phyloP scores from a whole-genome alignment of 352 stramenopile species.

The Globisporangium recalcitrans region DNA sequence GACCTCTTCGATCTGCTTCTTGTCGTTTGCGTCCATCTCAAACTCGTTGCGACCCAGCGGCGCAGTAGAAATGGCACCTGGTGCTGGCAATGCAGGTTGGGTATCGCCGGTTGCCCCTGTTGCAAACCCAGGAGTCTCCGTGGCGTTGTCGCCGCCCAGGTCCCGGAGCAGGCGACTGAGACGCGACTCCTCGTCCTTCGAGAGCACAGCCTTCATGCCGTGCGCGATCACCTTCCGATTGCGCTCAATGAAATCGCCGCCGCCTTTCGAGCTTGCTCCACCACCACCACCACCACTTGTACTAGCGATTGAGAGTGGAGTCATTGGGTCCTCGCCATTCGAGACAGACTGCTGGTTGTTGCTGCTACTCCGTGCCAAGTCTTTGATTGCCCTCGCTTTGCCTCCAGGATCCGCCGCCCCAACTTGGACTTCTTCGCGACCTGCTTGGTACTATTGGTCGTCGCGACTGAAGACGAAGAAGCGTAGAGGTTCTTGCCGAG shows the following conservation, averaged over 20 bases:
- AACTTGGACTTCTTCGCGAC: background rate
- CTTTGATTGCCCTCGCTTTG: background rate
- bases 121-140: background rate
- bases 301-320: background rate
- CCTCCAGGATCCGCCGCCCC: background rate
- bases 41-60: slow-evolving; percentile 30
- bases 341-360: background rate
- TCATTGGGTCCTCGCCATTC: background rate
- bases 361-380: slow-evolving; percentile 1
- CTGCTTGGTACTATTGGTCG: slow-evolving; percentile 21
- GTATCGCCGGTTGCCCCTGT: background rate
- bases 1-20: slow-evolving; percentile 44
- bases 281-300: background rate
- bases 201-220: slow-evolving; percentile 50
- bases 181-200: slow-evolving; percentile 45
- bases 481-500: slow-evolving; percentile 57
- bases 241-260: slow-evolving; percentile 45
- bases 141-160: background rate
- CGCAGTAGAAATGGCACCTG: background rate
- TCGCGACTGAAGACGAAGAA: background rate
- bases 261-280: background rate
- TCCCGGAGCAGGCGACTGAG: slow-evolving; percentile 33
- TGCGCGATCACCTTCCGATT: slow-evolving; percentile 47
- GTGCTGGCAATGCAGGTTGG: background rate
- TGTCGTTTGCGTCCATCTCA: slow-evolving; percentile 29